Percentiles rank a stretch among this genome's conserved stretches.
phyloP scores from a whole-genome alignment of 1,284 basidiomycete genomes.

The Ceratobasidium sp. region DNA sequence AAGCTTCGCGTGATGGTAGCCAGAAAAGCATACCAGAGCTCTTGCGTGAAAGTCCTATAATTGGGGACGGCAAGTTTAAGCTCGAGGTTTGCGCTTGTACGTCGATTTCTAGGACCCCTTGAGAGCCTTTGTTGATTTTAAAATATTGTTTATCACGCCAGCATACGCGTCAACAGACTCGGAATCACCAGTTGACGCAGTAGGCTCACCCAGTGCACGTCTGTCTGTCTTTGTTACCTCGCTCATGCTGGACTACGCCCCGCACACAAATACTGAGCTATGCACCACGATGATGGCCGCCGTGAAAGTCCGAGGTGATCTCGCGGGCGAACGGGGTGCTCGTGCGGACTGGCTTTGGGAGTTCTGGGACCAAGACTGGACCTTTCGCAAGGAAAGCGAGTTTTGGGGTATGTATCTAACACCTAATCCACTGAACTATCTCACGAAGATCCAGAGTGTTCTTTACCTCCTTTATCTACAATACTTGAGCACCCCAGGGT shows the following conservation, averaged over 20 bases:
- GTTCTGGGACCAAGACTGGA: conserved; percentile 70
- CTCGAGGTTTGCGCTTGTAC: conserved; percentile 53
- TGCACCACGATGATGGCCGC: conserved; percentile 76
- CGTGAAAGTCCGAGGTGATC: conserved; percentile 72
- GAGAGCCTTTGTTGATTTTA: neutral
- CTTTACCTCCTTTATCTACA: conserved; percentile 69
- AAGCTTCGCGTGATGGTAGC: conserved; percentile 46
- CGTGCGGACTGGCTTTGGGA: conserved; percentile 81
- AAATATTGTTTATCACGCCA: neutral
- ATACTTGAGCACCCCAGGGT: conserved; percentile 70
- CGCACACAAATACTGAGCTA: conserved; percentile 67
- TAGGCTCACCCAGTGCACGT: conserved; percentile 3
- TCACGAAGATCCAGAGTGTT: conserved; percentile 62
- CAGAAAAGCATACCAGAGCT: conserved; percentile 63
- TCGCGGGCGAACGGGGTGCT: conserved; percentile 68
- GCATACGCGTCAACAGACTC: conserved; percentile 40
- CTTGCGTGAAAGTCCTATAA: conserved; percentile 68
- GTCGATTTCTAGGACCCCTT: conserved; percentile 47
- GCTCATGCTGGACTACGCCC: conserved; percentile 67
- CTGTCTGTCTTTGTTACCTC: conserved; percentile 75
- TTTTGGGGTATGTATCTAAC: conserved; percentile 68
- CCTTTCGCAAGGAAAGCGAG: conserved; percentile 73
- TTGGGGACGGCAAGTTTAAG: conserved; percentile 79
- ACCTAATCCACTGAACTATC: neutral
- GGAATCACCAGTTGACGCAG: neutral